Conservation (phyloP, 805 yeast genomes). For the Zygosaccharomyces siamensis region DNA sequence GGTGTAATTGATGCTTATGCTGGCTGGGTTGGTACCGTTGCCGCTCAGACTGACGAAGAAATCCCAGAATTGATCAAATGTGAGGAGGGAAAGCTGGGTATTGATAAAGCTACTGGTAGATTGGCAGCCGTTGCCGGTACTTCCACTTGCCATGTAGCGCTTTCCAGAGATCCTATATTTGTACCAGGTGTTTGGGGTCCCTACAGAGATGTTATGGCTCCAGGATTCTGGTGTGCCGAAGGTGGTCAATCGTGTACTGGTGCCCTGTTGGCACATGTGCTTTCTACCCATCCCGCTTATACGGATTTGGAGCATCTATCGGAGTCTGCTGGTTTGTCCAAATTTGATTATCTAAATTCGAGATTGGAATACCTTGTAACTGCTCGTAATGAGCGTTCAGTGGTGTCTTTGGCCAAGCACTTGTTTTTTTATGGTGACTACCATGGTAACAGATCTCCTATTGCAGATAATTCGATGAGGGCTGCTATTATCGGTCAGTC, state of each 20-base stretch:
- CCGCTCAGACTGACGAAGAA: slow-evolving; percentile 65
- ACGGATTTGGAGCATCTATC: slow-evolving; percentile 63
- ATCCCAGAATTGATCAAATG: slow-evolving; percentile 49
- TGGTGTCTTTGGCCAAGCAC: slow-evolving; percentile 76
- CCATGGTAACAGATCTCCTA: slow-evolving; percentile 96
- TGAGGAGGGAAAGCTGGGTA: slow-evolving; percentile 43
- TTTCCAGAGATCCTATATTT: slow-evolving; percentile 78
- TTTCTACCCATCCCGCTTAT: slow-evolving; percentile 85
- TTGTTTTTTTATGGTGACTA: slow-evolving; percentile 92
- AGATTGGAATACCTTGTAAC: slow-evolving; percentile 61
- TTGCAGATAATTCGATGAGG: slow-evolving; percentile 90
- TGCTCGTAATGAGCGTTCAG: slow-evolving; percentile 58
- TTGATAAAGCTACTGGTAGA: slow-evolving; percentile 69
- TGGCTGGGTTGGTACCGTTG: slow-evolving; percentile 98
- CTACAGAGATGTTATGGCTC: slow-evolving; percentile 87
- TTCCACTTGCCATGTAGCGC: slow-evolving; percentile 90
- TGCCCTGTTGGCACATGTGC: slow-evolving; percentile 81
- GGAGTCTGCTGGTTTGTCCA: slow-evolving; percentile 62
- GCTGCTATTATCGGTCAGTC: slow-evolving; percentile 90
- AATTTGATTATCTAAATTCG: slow-evolving; percentile 78
- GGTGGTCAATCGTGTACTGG: slow-evolving; percentile 99
- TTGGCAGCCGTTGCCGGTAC: slow-evolving; percentile 98
- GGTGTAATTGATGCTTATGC: slow-evolving; percentile 98
- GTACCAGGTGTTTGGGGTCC: slow-evolving; percentile 99
- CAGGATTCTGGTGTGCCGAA: slow-evolving; percentile 90